A percentile compares a stretch with the other conserved stretches of the same genome.
These are phyloP conservation scores for Pneumocystis carinii DNA, from an alignment of 1,139 yeast species.

Conservation along the genomic window DNA sequence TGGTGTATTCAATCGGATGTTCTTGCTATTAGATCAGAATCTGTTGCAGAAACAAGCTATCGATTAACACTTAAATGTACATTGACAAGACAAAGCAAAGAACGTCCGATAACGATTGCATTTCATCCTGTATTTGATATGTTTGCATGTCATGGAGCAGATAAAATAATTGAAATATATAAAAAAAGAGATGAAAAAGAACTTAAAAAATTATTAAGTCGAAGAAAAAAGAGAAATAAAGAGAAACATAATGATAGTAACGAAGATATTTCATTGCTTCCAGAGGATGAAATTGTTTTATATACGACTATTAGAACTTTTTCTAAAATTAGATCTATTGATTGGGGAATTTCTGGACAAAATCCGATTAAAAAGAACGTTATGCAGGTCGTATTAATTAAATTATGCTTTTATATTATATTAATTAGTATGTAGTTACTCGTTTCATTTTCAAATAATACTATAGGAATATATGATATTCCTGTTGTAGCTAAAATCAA, in stretches of 20 bases:
- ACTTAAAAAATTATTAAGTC: conserved; percentile 58
- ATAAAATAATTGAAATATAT: conserved; percentile 67
- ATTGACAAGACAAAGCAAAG: conserved; percentile 63
- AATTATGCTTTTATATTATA: conserved; percentile 8
- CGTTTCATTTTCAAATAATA: conserved; percentile 53
- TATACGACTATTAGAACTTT: conserved; percentile 23
- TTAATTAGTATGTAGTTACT: conserved; percentile 38
- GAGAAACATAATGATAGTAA: conserved; percentile 46
- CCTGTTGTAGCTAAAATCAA: conserved; percentile 34
- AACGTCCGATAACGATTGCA: conserved; percentile 50
- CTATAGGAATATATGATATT: conserved; percentile 53
- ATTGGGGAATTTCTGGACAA: conserved; percentile 19
- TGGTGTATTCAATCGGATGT: conserved; percentile 53
- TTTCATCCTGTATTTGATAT: conserved; percentile 35
- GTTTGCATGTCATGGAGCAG: conserved; percentile 61
- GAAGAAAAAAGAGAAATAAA: conserved; percentile 62
- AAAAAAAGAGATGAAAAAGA: conserved; percentile 68
- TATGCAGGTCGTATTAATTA: conserved; percentile 12
- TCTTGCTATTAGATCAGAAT: conserved; percentile 22
- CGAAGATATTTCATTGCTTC: conserved; percentile 22
- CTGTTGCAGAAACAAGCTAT: conserved; percentile 15
- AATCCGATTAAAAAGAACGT: conserved; percentile 14
- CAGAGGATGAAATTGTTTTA: conserved; percentile 21
- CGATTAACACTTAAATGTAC: conserved; percentile 50
- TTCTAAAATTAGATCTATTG: conserved; percentile 23